A percentile compares a stretch with the other conserved stretches of the same genome.
Conservation (phyloP, 306 rosid genomes). For the Myrica gale region DNA sequence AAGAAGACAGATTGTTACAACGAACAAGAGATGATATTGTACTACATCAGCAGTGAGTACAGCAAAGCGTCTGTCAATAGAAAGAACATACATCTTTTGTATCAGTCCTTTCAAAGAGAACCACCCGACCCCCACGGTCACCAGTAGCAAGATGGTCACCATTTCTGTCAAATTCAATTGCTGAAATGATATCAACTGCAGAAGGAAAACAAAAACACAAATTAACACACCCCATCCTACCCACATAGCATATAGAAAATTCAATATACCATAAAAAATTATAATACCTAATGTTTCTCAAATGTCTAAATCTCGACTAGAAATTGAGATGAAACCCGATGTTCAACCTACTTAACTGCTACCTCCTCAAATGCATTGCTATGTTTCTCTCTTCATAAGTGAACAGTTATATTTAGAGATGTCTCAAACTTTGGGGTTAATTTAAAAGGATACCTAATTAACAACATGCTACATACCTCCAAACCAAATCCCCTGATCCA, state of each 20-base stretch:
- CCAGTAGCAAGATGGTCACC: constrained; percentile 99
- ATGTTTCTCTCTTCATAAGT: neutral
- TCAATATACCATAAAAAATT: neutral
- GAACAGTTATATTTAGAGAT: neutral
- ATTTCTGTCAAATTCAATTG: constrained; percentile 89
- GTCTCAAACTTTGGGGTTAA: neutral
- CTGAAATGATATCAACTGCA: constrained; percentile 98
- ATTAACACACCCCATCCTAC: constrained; percentile 14
- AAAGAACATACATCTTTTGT: constrained; percentile 66
- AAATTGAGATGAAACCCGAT: neutral
- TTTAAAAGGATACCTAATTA: neutral
- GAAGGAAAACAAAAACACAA: constrained; percentile 23
- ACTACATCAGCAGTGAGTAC: constrained; percentile 21
- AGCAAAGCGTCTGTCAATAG: constrained; percentile 15
- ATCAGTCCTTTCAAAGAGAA: constrained; percentile 98
- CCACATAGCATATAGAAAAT: neutral
- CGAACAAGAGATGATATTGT: constrained; percentile 11
- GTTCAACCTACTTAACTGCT: neutral
- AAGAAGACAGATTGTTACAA: constrained; percentile 5
- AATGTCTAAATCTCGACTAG: neutral
- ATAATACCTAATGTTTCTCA: neutral
- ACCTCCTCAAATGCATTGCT: neutral
- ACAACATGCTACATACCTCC: neutral
- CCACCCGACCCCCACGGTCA: constrained; percentile 99
- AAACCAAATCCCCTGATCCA: neutral